phyloP scores from a whole-genome alignment of 2,329 filamentous ascomycete species.

The Pseudonectria buxi region DNA sequence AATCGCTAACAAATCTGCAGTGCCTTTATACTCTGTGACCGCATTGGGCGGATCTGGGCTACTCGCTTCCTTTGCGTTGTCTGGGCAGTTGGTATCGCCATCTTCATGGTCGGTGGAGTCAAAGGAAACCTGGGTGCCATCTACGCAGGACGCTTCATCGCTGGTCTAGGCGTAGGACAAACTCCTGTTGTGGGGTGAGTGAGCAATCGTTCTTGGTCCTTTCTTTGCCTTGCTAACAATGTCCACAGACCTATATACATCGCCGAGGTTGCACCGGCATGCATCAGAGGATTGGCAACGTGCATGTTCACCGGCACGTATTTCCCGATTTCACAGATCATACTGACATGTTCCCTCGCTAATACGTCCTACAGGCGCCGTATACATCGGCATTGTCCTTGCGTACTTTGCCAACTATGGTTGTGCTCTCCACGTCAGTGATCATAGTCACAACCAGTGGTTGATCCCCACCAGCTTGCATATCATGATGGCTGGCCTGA shows the following conservation, averaged over 20 bases:
- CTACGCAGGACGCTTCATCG: constrained; percentile 61
- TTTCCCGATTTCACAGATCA: neutral
- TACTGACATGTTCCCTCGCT: neutral
- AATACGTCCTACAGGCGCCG: constrained; percentile 26
- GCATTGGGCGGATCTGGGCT: constrained; percentile 57
- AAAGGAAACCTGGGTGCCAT: constrained; percentile 49
- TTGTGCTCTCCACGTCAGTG: constrained; percentile 41
- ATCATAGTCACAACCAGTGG: constrained; percentile 44
- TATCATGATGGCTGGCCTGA: constrained; percentile 68
- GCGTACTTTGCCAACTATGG: constrained; percentile 72
- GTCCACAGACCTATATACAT: constrained; percentile 55
- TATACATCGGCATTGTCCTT: constrained; percentile 72
- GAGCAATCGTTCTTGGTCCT: neutral
- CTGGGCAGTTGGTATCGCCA: constrained; percentile 52
- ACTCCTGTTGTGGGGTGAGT: constrained; percentile 55
- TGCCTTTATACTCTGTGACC: constrained; percentile 52
- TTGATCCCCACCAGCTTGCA: constrained; percentile 68
- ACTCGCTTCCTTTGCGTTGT: constrained; percentile 50
- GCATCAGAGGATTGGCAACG: constrained; percentile 66
- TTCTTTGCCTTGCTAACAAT: neutral
- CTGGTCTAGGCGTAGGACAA: constrained; percentile 59
- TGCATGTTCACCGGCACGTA: constrained; percentile 38
- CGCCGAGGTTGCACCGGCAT: constrained; percentile 63
- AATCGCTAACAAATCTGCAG: constrained; percentile 24
- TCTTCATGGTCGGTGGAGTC: constrained; percentile 48